phyloP scores from a whole-genome alignment of 495 filamentous ascomycete genomes.

The Penicillium egyptiacum region DNA sequence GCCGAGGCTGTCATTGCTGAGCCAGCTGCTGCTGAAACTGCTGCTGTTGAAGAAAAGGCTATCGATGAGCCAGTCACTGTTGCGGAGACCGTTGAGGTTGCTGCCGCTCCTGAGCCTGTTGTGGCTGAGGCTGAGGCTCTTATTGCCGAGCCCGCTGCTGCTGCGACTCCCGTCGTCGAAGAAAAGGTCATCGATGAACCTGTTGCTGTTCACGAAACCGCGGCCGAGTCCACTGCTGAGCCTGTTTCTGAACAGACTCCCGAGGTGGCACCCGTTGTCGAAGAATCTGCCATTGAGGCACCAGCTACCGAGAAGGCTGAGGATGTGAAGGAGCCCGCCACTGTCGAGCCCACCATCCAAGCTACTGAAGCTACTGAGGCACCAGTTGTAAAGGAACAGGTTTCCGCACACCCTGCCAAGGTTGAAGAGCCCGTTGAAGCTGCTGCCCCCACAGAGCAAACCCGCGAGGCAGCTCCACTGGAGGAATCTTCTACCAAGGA shows the following conservation, averaged over 20 bases:
- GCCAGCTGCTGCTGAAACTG: constrained; percentile 8
- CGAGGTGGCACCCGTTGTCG: constrained; percentile 3
- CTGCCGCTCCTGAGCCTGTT: neutral
- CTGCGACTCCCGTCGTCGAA: constrained; percentile 1
- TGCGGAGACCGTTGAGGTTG: constrained; percentile 10
- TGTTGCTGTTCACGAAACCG: neutral
- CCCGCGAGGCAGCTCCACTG: neutral
- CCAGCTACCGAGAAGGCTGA: neutral
- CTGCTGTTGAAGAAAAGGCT: constrained; percentile 3
- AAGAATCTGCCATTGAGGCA: neutral
- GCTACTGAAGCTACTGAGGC: constrained; percentile 11
- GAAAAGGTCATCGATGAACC: constrained; percentile 5
- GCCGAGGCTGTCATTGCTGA: constrained; percentile 9
- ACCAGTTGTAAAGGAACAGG: constrained; percentile 4
- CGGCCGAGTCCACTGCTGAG: neutral
- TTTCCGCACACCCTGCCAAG: constrained; percentile 6
- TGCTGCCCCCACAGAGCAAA: neutral
- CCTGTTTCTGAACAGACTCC: neutral
- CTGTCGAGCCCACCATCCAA: constrained; percentile 4
- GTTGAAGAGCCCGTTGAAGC: constrained; percentile 7
- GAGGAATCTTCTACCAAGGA: constrained; percentile 12
- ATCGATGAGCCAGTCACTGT: constrained; percentile 7
- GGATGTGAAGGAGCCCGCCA: constrained; percentile 2
- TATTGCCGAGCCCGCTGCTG: constrained; percentile 10
- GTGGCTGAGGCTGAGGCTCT: constrained; percentile 5